Evolutionary conservation across 176 grass and related monocot species (phyloP).

Genomic region (Hyparrhenia diplandra): DNA sequence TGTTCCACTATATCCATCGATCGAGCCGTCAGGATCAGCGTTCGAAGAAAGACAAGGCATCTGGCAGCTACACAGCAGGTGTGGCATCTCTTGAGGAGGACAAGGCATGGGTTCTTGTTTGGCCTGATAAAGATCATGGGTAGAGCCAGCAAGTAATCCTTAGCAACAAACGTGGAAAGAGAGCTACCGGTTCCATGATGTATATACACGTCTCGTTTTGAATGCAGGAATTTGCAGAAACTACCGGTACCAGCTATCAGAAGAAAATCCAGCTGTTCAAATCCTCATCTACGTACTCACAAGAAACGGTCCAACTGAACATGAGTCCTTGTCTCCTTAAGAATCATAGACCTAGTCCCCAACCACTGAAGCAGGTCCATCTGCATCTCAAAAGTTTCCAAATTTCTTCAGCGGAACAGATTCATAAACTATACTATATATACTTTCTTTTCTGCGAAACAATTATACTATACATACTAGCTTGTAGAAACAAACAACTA

Average conservation of each 20-base stretch:
- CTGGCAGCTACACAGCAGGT: not conserved
- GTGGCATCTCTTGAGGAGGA: not conserved
- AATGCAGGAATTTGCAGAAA: not conserved
- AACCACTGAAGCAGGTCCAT: not conserved
- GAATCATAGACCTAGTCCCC: slow-evolving; percentile 4
- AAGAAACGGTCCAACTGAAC: slow-evolving; percentile 4
- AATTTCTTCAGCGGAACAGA: not conserved
- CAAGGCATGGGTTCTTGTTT: too few species aligned
- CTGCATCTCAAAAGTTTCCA: not conserved
- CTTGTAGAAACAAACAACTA: not conserved
- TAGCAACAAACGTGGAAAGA: too few species aligned
- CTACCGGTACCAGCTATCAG: not conserved
- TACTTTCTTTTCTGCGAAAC: too few species aligned
- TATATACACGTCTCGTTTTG: not conserved
- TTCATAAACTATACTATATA: too few species aligned
- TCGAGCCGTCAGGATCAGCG: too few species aligned
- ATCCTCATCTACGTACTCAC: not conserved
- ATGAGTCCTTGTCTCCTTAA: slow-evolving; percentile 8
- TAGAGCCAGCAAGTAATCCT: too few species aligned
- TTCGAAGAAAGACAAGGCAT: not conserved
- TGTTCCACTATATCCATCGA: too few species aligned
- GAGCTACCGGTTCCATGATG: not conserved
- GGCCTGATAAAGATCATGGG: too few species aligned
- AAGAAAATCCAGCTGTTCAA: not conserved
- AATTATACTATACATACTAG: not conserved